Percentiles rank a stretch among this genome's conserved stretches.
These are phyloP conservation scores for Globisporangium spiculum DNA, from an alignment of 352 stramenopile genomes.

Conservation along the genomic window DNA sequence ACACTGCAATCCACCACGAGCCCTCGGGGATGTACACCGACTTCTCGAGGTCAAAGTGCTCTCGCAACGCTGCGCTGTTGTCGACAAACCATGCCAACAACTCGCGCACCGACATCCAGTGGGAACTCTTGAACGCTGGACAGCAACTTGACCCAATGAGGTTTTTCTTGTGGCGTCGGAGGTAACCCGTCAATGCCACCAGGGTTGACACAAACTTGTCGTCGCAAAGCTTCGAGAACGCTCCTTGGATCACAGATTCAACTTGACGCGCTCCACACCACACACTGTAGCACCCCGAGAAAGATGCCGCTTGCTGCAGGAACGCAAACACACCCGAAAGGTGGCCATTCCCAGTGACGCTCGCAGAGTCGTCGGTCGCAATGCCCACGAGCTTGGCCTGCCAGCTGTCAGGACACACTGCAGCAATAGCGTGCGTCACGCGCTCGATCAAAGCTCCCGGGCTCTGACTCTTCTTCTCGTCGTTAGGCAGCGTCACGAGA, in stretches of 20 bases:
- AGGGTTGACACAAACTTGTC: conserved; percentile 5
- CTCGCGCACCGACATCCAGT: conserved; percentile 5
- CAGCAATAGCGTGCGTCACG: conserved; percentile 1
- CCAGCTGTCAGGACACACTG: conserved; percentile 3
- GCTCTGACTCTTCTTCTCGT: background rate
- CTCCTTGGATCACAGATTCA: conserved; percentile 2
- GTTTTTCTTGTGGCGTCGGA: background rate
- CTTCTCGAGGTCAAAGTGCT: background rate
- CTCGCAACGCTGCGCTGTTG: background rate
- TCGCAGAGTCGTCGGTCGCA: conserved; percentile 7
- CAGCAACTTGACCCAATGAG: background rate
- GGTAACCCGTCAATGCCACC: background rate
- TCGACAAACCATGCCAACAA: conserved; percentile 7
- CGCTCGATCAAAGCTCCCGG: conserved; percentile 4
- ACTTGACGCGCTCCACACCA: conserved; percentile 14
- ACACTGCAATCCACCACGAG: conserved; percentile 14
- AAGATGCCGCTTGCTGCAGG: conserved; percentile 9
- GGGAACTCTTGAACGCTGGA: background rate
- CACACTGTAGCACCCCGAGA: conserved; percentile 4
- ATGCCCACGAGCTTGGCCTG: conserved; percentile 12
- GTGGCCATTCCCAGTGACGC: background rate
- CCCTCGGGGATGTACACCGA: background rate
- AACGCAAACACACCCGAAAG: background rate
- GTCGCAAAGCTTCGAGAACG: conserved; percentile 7
- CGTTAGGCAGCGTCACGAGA: background rate